Conservation (phyloP, 305 asterid genomes). For the Plantago coronopus region DNA sequence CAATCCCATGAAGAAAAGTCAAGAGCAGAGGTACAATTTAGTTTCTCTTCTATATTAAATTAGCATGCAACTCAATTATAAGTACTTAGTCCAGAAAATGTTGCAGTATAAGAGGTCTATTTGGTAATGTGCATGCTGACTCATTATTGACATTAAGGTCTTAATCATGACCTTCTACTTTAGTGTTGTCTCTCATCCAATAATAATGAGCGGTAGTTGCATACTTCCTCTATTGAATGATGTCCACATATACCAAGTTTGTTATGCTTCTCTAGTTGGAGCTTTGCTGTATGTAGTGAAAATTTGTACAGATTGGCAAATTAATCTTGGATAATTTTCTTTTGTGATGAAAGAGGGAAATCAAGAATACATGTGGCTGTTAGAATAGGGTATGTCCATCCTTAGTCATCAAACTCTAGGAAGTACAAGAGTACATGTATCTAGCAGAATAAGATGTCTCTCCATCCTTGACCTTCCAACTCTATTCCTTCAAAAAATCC, state of each 20-base stretch:
- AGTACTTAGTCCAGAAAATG: neutral
- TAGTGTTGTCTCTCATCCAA: no score
- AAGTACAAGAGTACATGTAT: no score
- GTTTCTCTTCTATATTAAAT: conserved; percentile 21
- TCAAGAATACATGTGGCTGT: neutral
- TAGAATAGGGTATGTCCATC: neutral
- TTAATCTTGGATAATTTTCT: neutral
- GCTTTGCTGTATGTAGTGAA: conserved; percentile 4
- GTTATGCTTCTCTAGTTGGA: neutral
- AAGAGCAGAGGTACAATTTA: conserved; percentile 56
- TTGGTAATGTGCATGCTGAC: neutral
- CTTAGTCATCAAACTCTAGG: no score
- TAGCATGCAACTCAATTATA: conserved; percentile 2
- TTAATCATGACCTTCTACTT: no score
- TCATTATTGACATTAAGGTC: neutral
- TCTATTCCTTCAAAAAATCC: no score
- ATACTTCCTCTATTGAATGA: no score
- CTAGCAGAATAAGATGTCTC: no score
- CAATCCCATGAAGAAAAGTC: conserved; percentile 53
- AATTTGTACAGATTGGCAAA: neutral
- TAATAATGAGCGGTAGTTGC: no score
- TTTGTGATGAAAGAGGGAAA: neutral
- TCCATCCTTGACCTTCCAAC: no score
- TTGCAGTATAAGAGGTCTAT: conserved; percentile 1
- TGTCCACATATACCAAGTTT: neutral